Conservation (phyloP, 768 basidiomycete species). For the Russula dissimulans region DNA sequence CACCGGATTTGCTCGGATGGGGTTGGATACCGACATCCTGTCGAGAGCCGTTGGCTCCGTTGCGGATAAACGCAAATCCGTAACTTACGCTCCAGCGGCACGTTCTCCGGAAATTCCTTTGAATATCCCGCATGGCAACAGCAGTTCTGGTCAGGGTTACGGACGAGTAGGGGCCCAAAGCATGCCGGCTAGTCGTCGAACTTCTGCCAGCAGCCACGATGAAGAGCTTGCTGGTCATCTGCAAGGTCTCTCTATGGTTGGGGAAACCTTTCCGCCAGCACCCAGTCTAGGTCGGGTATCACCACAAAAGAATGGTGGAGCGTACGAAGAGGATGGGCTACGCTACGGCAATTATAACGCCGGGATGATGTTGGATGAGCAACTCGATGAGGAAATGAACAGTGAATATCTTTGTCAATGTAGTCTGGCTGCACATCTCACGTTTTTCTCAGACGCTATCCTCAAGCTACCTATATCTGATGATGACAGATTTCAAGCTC, state of each 20-base stretch:
- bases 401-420: conserved; percentile 41
- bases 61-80: conserved; percentile 77
- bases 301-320: conserved; percentile 40
- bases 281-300: conserved; percentile 44
- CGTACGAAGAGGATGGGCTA: conserved; percentile 51
- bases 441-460: conserved; percentile 59
- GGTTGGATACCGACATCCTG: conserved; percentile 46
- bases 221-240: conserved; percentile 72
- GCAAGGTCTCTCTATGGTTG: conserved; percentile 59
- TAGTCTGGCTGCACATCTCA: conserved; percentile 2
- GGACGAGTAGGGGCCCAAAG: conserved; percentile 74
- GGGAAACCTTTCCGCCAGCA: conserved; percentile 54
- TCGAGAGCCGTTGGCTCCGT: conserved; percentile 61
- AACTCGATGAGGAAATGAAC: conserved; percentile 90
- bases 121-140: conserved; percentile 27
- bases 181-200: conserved; percentile 87
- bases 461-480: conserved; percentile 79
- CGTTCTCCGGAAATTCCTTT: conserved; percentile 53
- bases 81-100: conserved; percentile 73
- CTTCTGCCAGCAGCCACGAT: conserved; percentile 80
- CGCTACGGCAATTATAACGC: conserved; percentile 63
- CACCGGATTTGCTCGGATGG: conserved; percentile 38
- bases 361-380: conserved; percentile 88
- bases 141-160: conserved; percentile 40
- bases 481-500: conserved; percentile 72